Evolutionary conservation across 2,329 filamentous ascomycete genomes (phyloP).

Genomic region (Gnomoniopsis smithogilvyi): DNA sequence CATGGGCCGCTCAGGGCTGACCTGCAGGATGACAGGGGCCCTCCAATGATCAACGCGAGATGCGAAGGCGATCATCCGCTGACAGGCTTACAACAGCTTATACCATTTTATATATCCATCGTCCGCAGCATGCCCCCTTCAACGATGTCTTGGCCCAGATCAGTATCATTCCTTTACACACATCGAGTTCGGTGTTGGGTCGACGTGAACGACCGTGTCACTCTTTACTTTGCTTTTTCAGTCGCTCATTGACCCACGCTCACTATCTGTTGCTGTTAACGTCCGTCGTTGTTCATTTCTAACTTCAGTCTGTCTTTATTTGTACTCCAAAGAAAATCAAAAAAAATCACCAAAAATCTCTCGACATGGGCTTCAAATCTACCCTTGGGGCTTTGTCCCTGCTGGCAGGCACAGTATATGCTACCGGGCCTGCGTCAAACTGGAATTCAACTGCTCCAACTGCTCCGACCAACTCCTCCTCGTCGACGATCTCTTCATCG

Average conservation of each 20-base stretch:
- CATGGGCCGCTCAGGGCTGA: neutral
- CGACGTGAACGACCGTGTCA: neutral
- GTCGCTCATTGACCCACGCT: neutral
- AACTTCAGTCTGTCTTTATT: neutral
- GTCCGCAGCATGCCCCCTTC: no score
- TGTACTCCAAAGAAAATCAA: no score
- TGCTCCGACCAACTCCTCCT: neutral
- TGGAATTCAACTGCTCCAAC: neutral
- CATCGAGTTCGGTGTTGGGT: neutral
- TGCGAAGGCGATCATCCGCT: neutral
- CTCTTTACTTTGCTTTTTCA: neutral
- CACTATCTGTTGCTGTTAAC: neutral
- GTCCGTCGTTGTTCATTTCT: neutral
- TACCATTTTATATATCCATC: neutral
- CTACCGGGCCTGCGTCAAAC: neutral
- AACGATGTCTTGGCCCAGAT: neutral
- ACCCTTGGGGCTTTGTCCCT: neutral
- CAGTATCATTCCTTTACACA: neutral
- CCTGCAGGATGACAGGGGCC: neutral
- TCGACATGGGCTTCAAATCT: neutral
- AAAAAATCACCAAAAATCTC: no score
- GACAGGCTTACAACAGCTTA: neutral
- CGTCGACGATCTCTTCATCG: neutral
- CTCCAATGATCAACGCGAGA: neutral
- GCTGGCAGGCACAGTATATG: neutral